Percentiles rank a stretch among this genome's conserved stretches.
These are phyloP conservation scores for Bruguiera parviflora DNA, from an alignment of 345 rosid genomes.

Conservation along the genomic window DNA sequence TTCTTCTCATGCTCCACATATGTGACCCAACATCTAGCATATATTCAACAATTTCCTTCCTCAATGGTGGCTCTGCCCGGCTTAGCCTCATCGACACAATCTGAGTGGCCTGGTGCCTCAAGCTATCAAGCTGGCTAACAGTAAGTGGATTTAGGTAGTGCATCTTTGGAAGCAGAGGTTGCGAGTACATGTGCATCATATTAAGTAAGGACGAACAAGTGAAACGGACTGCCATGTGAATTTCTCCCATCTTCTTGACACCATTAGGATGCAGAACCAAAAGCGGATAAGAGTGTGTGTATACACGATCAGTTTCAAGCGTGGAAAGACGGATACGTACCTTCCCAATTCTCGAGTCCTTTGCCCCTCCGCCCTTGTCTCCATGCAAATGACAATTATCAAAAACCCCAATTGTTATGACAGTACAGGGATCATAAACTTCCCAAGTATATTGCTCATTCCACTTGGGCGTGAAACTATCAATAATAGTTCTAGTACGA, in stretches of 20 bases:
- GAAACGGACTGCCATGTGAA: conserved; percentile 84
- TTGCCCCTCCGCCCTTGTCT: conserved; percentile 29
- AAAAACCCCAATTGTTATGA: conserved; percentile 83
- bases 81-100: conserved; percentile 74
- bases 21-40: conserved; percentile 92
- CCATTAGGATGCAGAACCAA: conserved; percentile 71
- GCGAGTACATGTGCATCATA: conserved; percentile 85
- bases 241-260: conserved; percentile 83
- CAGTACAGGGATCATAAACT: conserved; percentile 89
- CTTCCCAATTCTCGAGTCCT: conserved; percentile 85
- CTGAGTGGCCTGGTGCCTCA: conserved; percentile 84
- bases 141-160: conserved; percentile 84
- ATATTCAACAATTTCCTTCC: conserved; percentile 83
- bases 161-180: conserved; percentile 94
- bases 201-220: conserved; percentile 78
- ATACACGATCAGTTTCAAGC: conserved; percentile 76
- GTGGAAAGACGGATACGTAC: conserved; percentile 88
- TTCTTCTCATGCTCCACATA: conserved; percentile 88
- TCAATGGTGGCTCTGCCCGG: conserved; percentile 86
- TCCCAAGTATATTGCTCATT: conserved; percentile 99
- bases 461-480: conserved; percentile 77
- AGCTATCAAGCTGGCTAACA: conserved; percentile 59
- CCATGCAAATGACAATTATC: conserved; percentile 77
- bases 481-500: conserved; percentile 85
- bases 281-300: conserved; percentile 86